Percentiles rank a stretch among this genome's conserved stretches.
Conservation (phyloP, 2,329 filamentous ascomycete genomes). For the Exophiala viscosa region DNA sequence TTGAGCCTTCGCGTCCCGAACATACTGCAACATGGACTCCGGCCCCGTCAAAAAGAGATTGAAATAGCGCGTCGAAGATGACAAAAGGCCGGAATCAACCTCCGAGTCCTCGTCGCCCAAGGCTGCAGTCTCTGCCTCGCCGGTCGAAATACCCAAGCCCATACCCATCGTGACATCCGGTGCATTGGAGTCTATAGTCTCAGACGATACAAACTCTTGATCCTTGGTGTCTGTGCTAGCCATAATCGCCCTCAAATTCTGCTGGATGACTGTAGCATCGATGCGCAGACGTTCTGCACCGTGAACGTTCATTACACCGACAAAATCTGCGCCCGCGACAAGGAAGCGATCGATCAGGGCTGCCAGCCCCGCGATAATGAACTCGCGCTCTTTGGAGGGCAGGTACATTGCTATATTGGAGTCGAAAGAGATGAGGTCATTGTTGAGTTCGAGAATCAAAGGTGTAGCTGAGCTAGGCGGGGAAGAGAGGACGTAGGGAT, state of each 20-base stretch:
- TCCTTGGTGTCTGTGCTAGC: conserved; percentile 27
- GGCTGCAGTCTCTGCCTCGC: conserved; percentile 7
- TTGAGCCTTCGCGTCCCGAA: conserved; percentile 42
- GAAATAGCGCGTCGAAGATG: conserved; percentile 44
- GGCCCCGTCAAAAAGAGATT: conserved; percentile 48
- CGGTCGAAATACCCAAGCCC: conserved; percentile 21
- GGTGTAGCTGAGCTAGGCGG: conserved; percentile 50
- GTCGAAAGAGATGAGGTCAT: conserved; percentile 80
- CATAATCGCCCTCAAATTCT: conserved; percentile 90
- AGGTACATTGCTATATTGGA: conserved; percentile 73
- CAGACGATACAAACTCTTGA: conserved; percentile 18
- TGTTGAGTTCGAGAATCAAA: conserved; percentile 76
- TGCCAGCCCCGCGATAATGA: conserved; percentile 73
- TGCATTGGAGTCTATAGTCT: conserved; percentile 3
- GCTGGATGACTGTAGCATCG: conserved; percentile 91
- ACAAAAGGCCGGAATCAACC: conserved; percentile 40
- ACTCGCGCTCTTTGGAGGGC: conserved; percentile 65
- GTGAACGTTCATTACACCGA: conserved; percentile 76
- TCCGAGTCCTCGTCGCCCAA: conserved; percentile 17
- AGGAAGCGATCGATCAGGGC: conserved; percentile 75
- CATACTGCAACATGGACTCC: conserved; percentile 43
- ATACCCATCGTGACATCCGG: conserved; percentile 1
- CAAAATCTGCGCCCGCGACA: conserved; percentile 65
- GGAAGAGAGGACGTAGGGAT: conserved; percentile 42
- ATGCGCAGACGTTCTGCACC: conserved; percentile 86